These are phyloP conservation scores for Diutina pseudorugosa DNA, from an alignment of 1,139 yeast genomes.

Conservation along the genomic window DNA sequence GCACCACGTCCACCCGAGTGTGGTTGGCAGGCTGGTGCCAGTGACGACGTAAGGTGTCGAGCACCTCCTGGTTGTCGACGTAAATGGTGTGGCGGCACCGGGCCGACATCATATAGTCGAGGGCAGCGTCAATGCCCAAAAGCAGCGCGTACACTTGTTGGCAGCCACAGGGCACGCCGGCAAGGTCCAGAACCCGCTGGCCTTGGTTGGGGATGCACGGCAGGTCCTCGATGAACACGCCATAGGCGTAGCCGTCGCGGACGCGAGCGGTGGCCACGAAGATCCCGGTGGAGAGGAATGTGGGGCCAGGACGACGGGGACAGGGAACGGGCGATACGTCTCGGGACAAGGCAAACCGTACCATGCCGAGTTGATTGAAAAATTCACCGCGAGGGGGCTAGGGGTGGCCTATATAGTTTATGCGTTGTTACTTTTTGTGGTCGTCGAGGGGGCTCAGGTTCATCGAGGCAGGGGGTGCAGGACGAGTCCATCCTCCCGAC, in stretches of 20 bases:
- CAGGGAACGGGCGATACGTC: neutral
- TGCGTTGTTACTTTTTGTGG: neutral
- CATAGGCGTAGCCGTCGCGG: neutral
- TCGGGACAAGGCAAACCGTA: neutral
- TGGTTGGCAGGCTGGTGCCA: neutral
- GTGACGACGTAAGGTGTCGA: neutral
- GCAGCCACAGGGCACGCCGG: neutral
- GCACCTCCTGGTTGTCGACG: neutral
- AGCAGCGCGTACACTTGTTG: neutral
- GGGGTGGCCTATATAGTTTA: neutral
- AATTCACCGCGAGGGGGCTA: neutral
- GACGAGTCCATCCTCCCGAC: neutral
- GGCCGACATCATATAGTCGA: neutral
- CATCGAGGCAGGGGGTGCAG: neutral
- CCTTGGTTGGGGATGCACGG: neutral
- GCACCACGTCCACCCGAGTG: neutral
- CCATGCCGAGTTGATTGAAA: neutral
- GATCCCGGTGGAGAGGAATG: neutral
- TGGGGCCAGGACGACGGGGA: neutral
- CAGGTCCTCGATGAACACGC: neutral
- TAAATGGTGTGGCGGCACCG: neutral
- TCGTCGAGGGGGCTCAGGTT: neutral
- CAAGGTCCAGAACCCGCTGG: neutral
- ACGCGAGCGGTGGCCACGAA: neutral
- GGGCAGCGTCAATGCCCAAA: neutral